Evolutionary conservation across 2,329 filamentous ascomycete genomes (phyloP).

Genomic region (Lachnellula cervina): DNA sequence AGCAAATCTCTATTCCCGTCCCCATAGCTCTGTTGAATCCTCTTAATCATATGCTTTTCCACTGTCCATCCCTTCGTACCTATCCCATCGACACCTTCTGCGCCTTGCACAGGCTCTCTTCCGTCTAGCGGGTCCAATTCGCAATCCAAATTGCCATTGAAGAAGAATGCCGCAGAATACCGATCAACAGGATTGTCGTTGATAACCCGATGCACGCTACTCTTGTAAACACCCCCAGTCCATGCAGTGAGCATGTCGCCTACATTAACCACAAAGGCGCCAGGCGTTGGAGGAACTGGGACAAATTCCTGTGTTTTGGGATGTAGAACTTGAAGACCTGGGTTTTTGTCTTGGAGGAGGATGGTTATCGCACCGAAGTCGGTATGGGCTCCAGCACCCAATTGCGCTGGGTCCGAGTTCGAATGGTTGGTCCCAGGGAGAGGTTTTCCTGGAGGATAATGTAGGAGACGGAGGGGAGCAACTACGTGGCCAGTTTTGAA

Average conservation of each 20-base stretch:
- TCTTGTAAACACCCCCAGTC: background rate
- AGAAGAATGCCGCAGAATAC: background rate
- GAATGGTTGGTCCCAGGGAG: constrained; percentile 26
- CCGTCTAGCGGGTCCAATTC: background rate
- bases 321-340: background rate
- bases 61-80: background rate
- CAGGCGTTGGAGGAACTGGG: background rate
- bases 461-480: constrained; percentile 41
- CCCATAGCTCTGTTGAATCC: background rate
- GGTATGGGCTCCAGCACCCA: constrained; percentile 21
- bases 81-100: background rate
- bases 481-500: constrained; percentile 39
- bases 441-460: constrained; percentile 39
- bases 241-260: background rate
- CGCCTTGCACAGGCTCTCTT: background rate
- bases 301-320: background rate
- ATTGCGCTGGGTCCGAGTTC: constrained; percentile 17
- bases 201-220: background rate
- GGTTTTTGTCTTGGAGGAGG: background rate
- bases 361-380: background rate
- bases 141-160: background rate
- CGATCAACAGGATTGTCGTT: background rate
- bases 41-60: background rate
- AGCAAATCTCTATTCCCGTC: background rate
- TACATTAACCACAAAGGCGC: background rate